These are phyloP conservation scores for Croton laevigatus DNA, from an alignment of 441 rosid species.

Conservation along the genomic window DNA sequence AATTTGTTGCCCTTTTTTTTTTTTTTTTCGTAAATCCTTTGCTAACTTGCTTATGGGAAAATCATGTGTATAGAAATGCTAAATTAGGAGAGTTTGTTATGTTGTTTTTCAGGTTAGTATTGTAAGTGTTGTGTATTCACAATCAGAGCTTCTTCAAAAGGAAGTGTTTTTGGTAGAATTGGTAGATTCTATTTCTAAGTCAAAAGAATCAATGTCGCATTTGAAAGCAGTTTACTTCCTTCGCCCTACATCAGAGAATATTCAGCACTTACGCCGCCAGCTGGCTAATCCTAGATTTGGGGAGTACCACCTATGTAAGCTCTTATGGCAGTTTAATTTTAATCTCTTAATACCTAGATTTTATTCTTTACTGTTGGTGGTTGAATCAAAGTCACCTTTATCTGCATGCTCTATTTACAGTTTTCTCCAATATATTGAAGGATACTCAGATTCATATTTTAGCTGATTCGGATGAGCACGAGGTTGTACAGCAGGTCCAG, in stretches of 20 bases:
- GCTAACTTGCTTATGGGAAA: background rate
- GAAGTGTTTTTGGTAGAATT: conserved; percentile 91
- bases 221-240: conserved; percentile 87
- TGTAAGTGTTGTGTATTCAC: conserved; percentile 92
- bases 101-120: conserved; percentile 60
- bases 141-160: conserved; percentile 90
- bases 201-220: conserved; percentile 88
- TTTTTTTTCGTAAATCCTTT: background rate
- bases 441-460: conserved; percentile 93
- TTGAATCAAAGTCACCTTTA: conserved; percentile 2
- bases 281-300: conserved; percentile 83
- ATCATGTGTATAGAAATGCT: background rate
- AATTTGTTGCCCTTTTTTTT: background rate
- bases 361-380: conserved; percentile 6
- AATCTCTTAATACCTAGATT: conserved; percentile 5
- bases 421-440: conserved; percentile 92
- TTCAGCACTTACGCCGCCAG: conserved; percentile 79
- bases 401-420: conserved; percentile 38
- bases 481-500: conserved; percentile 94
- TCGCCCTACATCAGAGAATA: conserved; percentile 79
- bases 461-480: conserved; percentile 97
- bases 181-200: conserved; percentile 78
- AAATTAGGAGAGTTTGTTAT: background rate
- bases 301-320: conserved; percentile 85
- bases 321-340: conserved; percentile 19